Conservation (phyloP, 768 basidiomycete genomes). For the Cystofilobasidium macerans region DNA sequence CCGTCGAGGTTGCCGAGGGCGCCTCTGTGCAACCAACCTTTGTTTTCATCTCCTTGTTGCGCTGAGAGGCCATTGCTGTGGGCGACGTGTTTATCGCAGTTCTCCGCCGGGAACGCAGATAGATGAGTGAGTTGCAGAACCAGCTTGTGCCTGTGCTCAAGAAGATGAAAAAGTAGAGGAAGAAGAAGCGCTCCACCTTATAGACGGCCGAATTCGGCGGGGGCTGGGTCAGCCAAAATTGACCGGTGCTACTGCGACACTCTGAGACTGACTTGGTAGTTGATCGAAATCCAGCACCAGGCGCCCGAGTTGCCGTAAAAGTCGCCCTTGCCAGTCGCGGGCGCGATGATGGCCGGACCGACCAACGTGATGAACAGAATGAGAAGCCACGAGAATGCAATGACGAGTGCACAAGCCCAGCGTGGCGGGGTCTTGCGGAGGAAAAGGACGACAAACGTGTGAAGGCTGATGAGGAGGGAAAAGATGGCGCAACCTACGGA, state of each 20-base stretch:
- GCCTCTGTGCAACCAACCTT: too few relatives aligned
- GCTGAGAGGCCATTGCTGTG: too few relatives aligned
- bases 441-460: background rate
- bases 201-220: too few relatives aligned
- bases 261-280: constrained; percentile 22
- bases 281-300: constrained; percentile 26
- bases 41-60: too few relatives aligned
- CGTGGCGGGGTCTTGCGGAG: background rate
- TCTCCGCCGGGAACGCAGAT: background rate
- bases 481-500: constrained; percentile 4
- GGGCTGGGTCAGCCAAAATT: background rate
- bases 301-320: constrained; percentile 22
- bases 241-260: too few relatives aligned
- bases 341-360: background rate
- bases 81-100: background rate
- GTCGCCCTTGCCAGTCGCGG: background rate
- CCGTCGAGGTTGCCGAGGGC: too few relatives aligned
- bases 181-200: too few relatives aligned
- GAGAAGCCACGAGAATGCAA: background rate
- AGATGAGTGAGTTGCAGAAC: background rate
- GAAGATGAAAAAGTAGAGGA: constrained; percentile 6
- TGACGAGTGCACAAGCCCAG: background rate
- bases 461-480: background rate
- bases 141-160: background rate
- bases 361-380: background rate